Conservation (phyloP, 352 stramenopile species). For the Globisporangium apiculatum region DNA sequence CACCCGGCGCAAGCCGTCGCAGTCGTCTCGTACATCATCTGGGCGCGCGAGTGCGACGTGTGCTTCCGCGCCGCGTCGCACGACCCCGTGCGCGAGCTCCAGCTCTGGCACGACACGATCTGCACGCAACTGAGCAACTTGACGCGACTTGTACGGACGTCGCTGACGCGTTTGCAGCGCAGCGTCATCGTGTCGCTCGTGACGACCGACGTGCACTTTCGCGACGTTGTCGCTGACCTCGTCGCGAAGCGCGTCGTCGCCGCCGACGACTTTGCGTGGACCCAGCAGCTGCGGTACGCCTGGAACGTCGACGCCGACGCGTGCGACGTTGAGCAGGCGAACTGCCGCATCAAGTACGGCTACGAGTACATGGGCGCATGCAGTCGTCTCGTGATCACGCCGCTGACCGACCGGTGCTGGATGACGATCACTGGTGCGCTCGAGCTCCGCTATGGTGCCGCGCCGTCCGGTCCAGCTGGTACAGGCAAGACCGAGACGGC, state of each 20-base stretch:
- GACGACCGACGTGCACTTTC: slow-evolving; percentile 72
- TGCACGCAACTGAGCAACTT: slow-evolving; percentile 58
- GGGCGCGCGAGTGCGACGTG: slow-evolving; percentile 60
- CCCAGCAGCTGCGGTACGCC: slow-evolving; percentile 72
- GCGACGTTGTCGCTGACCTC: slow-evolving; percentile 69
- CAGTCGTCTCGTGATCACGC: slow-evolving; percentile 89
- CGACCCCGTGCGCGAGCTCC: slow-evolving; percentile 43
- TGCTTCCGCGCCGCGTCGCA: slow-evolving; percentile 48
- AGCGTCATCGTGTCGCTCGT: slow-evolving; percentile 60
- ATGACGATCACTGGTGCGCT: slow-evolving; percentile 91
- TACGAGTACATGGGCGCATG: slow-evolving; percentile 92
- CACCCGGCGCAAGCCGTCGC: slow-evolving; percentile 89
- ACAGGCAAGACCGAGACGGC: slow-evolving; percentile 94
- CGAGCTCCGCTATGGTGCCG: slow-evolving; percentile 80
- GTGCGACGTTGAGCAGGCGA: slow-evolving; percentile 50
- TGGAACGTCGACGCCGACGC: slow-evolving; percentile 63
- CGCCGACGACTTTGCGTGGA: slow-evolving; percentile 62
- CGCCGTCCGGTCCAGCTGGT: slow-evolving; percentile 83
- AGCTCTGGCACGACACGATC: slow-evolving; percentile 62
- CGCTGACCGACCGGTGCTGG: slow-evolving; percentile 91
- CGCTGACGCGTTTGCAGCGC: slow-evolving; percentile 46
- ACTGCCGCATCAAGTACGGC: slow-evolving; percentile 73
- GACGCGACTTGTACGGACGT: slow-evolving; percentile 53
- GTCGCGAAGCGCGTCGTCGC: slow-evolving; percentile 37
- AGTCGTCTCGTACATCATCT: slow-evolving; percentile 87